Conservation (phyloP, 441 rosid genomes). For the Corymbia calophylla region DNA sequence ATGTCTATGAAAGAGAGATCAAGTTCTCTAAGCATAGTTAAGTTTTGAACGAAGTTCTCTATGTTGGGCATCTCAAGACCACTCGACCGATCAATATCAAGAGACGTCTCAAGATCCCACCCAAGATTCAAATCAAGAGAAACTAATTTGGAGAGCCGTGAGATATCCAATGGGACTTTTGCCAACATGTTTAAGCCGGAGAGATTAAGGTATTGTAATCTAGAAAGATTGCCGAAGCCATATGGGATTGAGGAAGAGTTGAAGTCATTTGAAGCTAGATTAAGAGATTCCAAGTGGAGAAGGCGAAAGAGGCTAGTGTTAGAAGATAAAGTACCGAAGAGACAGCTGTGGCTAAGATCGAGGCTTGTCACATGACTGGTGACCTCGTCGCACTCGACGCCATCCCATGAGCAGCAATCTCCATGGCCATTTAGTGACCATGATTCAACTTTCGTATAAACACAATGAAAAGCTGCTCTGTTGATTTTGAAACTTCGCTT, state of each 20-base stretch:
- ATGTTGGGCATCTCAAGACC: too few species aligned
- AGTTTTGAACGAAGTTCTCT: not conserved
- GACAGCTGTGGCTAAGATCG: not conserved
- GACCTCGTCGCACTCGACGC: not conserved
- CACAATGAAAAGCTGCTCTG: not conserved
- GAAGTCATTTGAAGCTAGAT: not conserved
- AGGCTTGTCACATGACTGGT: not conserved
- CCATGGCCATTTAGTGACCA: not conserved
- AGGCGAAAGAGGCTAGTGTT: not conserved
- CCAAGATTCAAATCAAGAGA: not conserved
- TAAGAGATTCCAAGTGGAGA: not conserved
- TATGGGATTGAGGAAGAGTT: not conserved
- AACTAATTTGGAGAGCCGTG: not conserved
- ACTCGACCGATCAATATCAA: too few species aligned
- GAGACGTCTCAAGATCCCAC: too few species aligned
- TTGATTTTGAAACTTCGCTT: too few species aligned
- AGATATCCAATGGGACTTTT: not conserved
- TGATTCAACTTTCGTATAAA: not conserved
- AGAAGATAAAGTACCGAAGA: not conserved
- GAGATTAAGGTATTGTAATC: not conserved
- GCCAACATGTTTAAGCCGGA: accelerated
- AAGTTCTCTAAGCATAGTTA: not conserved
- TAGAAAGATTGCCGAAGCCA: not conserved
- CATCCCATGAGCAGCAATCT: not conserved
- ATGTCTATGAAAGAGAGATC: not conserved